These are phyloP conservation scores for Fraxinus platypoda DNA, from an alignment of 305 asterid genomes.

Conservation along the genomic window DNA sequence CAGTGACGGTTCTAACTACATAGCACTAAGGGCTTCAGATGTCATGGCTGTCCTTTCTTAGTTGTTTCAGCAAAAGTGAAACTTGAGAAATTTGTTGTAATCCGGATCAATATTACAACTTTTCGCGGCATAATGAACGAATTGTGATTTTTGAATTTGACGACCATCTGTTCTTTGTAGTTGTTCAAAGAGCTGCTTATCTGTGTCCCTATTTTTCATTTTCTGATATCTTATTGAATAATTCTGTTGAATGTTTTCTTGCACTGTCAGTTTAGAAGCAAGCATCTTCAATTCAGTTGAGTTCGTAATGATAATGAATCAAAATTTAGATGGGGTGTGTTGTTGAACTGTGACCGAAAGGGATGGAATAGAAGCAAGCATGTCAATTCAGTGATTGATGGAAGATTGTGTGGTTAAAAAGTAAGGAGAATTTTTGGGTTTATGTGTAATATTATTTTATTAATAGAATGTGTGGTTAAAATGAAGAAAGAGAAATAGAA, in stretches of 20 bases:
- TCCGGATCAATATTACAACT: neutral
- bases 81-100: neutral
- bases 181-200: neutral
- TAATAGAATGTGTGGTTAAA: too few species aligned
- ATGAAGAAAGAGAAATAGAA: too few species aligned
- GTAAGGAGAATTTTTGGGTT: too few species aligned
- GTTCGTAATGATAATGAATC: neutral
- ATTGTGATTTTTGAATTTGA: neutral
- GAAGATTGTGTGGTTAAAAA: too few species aligned
- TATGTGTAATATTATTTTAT: too few species aligned
- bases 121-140: neutral
- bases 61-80: constrained; percentile 23
- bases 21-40: constrained; percentile 72
- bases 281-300: neutral
- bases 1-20: constrained; percentile 68
- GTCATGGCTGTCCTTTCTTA: constrained; percentile 79
- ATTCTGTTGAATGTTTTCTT: neutral
- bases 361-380: neutral
- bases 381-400: neutral
- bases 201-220: neutral
- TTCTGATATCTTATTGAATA: neutral
- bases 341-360: neutral
- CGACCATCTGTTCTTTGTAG: neutral
- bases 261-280: neutral
- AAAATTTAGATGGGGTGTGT: neutral